phyloP scores from a whole-genome alignment of 192 early-diverging fungal species.

The Coemansia sp. region DNA sequence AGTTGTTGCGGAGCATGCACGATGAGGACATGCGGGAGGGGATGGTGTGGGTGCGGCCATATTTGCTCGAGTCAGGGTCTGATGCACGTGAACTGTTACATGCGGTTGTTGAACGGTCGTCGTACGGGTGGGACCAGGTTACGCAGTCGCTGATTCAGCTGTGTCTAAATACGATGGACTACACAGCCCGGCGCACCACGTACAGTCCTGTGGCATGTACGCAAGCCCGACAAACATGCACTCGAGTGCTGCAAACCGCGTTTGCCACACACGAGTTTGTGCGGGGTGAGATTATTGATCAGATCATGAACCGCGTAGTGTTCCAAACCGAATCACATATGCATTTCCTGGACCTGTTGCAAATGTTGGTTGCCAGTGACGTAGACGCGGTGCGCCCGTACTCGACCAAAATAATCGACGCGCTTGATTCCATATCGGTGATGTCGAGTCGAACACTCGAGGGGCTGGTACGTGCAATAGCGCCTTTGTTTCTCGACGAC shows the following conservation, averaged over 20 bases:
- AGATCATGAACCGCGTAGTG: slow-evolving; percentile 52
- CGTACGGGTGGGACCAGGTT: slow-evolving; percentile 51
- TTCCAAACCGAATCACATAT: slow-evolving; percentile 28
- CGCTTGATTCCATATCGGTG: slow-evolving; percentile 63
- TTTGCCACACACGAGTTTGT: slow-evolving; percentile 63
- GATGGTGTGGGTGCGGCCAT: slow-evolving; percentile 15
- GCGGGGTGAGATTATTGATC: slow-evolving; percentile 65
- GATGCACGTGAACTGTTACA: slow-evolving; percentile 12
- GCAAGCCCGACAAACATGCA: slow-evolving; percentile 13
- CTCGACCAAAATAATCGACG: slow-evolving; percentile 58
- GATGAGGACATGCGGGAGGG: slow-evolving; percentile 15
- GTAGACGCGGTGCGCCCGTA: slow-evolving; percentile 23
- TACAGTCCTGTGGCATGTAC: slow-evolving; percentile 20
- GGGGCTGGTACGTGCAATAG: slow-evolving; percentile 55
- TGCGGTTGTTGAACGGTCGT: slow-evolving; percentile 23
- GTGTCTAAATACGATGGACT: slow-evolving; percentile 30
- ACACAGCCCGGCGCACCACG: slow-evolving; percentile 8
- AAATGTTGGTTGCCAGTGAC: slow-evolving; percentile 25
- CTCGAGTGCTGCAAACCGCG: slow-evolving; percentile 21
- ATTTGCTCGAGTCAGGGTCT: slow-evolving; percentile 5
- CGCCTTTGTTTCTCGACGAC: slow-evolving; percentile 56
- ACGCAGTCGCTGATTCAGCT: slow-evolving; percentile 45
- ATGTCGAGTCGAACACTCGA: slow-evolving; percentile 55
- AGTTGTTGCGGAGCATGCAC: slow-evolving; percentile 22
- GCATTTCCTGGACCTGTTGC: slow-evolving; percentile 25